Evolutionary conservation across 495 filamentous ascomycete species (phyloP).

Genomic region (Penicillium coffeae): DNA sequence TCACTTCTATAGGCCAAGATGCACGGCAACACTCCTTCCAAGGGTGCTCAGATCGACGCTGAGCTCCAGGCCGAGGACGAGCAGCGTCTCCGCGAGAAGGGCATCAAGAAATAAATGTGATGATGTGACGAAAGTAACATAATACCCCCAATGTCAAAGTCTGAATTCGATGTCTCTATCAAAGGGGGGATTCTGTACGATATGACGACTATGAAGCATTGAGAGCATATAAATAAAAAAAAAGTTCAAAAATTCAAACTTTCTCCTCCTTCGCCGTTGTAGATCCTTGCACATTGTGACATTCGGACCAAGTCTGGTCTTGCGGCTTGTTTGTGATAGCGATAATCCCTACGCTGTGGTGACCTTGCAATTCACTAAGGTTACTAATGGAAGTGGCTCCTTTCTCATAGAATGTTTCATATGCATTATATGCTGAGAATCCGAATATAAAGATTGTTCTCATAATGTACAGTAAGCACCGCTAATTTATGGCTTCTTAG

Average conservation of each 20-base stretch:
- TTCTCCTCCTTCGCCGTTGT: too few species aligned
- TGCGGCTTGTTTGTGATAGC: too few species aligned
- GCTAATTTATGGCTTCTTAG: too few species aligned
- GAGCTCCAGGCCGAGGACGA: slow-evolving; percentile 68
- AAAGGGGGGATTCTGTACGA: slow-evolving; percentile 18
- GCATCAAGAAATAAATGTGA: slow-evolving; percentile 36
- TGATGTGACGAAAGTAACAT: slow-evolving; percentile 13
- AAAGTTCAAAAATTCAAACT: not conserved
- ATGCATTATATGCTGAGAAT: not conserved
- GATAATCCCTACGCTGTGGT: too few species aligned
- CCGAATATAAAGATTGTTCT: not conserved
- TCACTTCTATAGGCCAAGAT: slow-evolving; percentile 56
- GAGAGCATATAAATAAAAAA: slow-evolving; percentile 1
- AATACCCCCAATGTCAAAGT: slow-evolving; percentile 3
- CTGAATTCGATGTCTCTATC: not conserved
- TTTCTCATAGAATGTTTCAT: too few species aligned
- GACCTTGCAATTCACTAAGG: too few species aligned
- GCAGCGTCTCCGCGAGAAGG: slow-evolving; percentile 60
- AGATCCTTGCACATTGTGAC: too few species aligned
- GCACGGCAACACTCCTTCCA: slow-evolving; percentile 68
- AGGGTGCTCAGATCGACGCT: slow-evolving; percentile 67
- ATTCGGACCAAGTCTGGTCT: too few species aligned
- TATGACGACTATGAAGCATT: slow-evolving; percentile 14
- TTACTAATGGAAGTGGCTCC: too few species aligned
- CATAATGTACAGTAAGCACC: slow-evolving; percentile 2